A percentile compares a stretch with the other conserved stretches of the same genome.
phyloP scores from a whole-genome alignment of 2,329 filamentous ascomycete species.

The Mollisiaceae sp. region DNA sequence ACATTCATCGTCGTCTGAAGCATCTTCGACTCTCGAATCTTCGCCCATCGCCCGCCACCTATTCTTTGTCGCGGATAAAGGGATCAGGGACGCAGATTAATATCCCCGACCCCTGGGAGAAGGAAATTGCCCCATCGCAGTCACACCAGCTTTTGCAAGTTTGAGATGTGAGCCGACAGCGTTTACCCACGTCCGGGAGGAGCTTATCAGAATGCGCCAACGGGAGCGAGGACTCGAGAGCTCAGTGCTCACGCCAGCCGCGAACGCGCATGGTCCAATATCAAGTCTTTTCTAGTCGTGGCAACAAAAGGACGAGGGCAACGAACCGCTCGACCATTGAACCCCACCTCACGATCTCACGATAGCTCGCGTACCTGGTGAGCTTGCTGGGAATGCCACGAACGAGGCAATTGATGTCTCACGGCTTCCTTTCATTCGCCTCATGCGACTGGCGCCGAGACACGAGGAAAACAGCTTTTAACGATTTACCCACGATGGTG shows the following conservation, averaged over 20 bases:
- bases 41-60: neutral
- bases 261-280: slow-evolving; percentile 5
- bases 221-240: slow-evolving; percentile 5
- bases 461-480: neutral
- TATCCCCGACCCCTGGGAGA: slow-evolving; percentile 16
- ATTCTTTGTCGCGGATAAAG: slow-evolving; percentile 7
- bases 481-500: slow-evolving; percentile 1
- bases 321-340: neutral
- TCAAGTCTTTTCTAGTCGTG: slow-evolving; percentile 4
- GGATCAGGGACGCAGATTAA: slow-evolving; percentile 9
- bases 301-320: slow-evolving; percentile 6
- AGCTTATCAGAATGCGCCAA: slow-evolving; percentile 9
- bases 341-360: slow-evolving; percentile 8
- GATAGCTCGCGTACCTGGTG: slow-evolving; percentile 1
- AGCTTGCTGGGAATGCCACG: slow-evolving; percentile 10
- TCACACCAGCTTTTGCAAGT: slow-evolving; percentile 16
- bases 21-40: neutral
- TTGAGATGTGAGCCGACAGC: slow-evolving; percentile 13
- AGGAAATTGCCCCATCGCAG: slow-evolving; percentile 21
- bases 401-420: slow-evolving; percentile 23
- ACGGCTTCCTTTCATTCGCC: slow-evolving; percentile 10
- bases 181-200: slow-evolving; percentile 1
- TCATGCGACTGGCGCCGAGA: slow-evolving; percentile 4
- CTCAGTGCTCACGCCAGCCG: slow-evolving; percentile 3
- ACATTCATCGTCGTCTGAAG: neutral